A percentile compares a stretch with the other conserved stretches of the same genome.
These are phyloP conservation scores for Puccinia horiana DNA, from an alignment of 1,284 basidiomycete genomes.

Conservation along the genomic window DNA sequence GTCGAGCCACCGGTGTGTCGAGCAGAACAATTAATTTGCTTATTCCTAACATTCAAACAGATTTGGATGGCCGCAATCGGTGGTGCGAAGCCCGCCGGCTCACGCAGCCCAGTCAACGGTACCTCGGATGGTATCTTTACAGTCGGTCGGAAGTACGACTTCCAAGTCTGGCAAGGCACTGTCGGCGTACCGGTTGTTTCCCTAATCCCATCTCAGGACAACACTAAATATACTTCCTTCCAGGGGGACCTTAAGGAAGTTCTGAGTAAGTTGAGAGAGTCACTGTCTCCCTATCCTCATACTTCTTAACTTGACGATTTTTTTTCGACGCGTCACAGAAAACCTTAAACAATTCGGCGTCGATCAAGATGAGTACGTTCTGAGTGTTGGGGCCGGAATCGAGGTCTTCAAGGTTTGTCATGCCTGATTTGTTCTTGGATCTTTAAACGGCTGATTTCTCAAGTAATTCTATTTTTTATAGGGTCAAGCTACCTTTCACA, in stretches of 20 bases:
- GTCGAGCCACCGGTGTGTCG: background rate
- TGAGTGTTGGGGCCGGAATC: slow-evolving; percentile 25
- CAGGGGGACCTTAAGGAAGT: background rate
- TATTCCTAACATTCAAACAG: background rate
- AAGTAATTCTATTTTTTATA: background rate
- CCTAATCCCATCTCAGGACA: background rate
- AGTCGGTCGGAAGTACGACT: background rate
- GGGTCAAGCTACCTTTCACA: background rate
- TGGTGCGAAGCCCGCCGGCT: slow-evolving; percentile 1
- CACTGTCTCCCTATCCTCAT: background rate
- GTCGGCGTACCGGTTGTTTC: slow-evolving; percentile 16
- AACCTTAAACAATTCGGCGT: background rate
- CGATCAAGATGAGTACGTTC: slow-evolving; percentile 7
- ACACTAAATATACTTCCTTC: background rate
- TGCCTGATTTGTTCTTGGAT: background rate
- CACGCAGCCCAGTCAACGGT: background rate
- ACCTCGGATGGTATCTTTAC: background rate
- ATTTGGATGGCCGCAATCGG: slow-evolving; percentile 1
- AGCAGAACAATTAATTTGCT: background rate
- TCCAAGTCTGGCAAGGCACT: background rate
- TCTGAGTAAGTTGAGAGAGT: background rate
- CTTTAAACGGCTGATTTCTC: background rate
- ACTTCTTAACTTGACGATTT: background rate
- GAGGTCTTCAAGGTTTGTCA: slow-evolving; percentile 28
- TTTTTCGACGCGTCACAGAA: background rate